Base-by-base conservation (phyloP, 495 filamentous ascomycete genomes). In the Xylaria curta region DNA sequence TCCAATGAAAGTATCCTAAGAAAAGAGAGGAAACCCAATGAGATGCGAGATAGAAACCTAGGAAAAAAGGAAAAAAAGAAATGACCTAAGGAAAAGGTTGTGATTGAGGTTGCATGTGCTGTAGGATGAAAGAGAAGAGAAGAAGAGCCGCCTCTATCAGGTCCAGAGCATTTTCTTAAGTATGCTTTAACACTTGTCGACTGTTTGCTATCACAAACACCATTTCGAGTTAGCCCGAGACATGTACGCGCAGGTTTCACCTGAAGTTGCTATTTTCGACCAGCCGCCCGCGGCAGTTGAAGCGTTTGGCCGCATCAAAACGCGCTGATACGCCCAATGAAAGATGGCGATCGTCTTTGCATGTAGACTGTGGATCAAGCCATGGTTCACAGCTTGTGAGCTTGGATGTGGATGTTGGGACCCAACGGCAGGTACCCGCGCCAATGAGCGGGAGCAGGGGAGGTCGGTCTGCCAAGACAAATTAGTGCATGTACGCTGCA, bases 1-100 rank as follows among this genome's bases (percentile, higher is more conserved):
- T 36, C 68, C 70, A 59, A 73, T 62, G 26, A 61, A 19, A 66
- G 54, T 65, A 69, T 46, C 69, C 49, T 19, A 17, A 67, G 36
- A 63, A 49, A 63, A 66, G 61, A 73, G 70, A 67, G 64, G 71
- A 69, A 56, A 68, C 46, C 38, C 44, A n/a, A 49, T 62, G 24
- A 74, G 44, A 75, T 68, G 69, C 74, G 67, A 70, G 66, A 62
- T 73, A 75, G 69, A 70, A 61, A 62, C 73, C 1, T 33, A 58
- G 61, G 64, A 71, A 68, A 77, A 44, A 78, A 72, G 78, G 28
- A 75, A 73, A 56, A 76, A 74, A 67, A 53, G 28, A 68, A 75
- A 68, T 74, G 77, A 69, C 74, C 78, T 76, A 77, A 70, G 77
- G 74, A 71, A 76, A 73, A 64, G 61, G 40, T 54, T 72, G 47